Evolutionary conservation across 2,329 filamentous ascomycete genomes (phyloP).

Genomic region (Aspergillus jensenii): DNA sequence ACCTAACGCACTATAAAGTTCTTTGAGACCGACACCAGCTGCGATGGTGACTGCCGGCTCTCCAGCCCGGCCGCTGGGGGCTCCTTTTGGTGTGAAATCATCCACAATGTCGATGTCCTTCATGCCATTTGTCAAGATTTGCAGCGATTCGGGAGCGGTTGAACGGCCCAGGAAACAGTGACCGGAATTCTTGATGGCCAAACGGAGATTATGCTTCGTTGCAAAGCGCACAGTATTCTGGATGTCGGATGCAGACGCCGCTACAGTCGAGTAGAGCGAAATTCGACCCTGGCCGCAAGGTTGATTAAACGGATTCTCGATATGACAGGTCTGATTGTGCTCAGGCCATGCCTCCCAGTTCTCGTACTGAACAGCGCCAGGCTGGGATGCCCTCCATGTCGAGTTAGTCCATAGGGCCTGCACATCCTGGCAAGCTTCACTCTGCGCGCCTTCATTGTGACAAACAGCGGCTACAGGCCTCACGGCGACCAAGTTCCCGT

Average conservation of each 20-base stretch:
- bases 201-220: slow-evolving; percentile 18
- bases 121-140: slow-evolving; percentile 24
- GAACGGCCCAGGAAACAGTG: slow-evolving; percentile 19
- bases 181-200: slow-evolving; percentile 16
- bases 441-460: slow-evolving; percentile 17
- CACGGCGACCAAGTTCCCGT: slow-evolving; percentile 37
- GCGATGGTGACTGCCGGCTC: slow-evolving; percentile 49
- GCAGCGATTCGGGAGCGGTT: slow-evolving; percentile 34
- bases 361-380: slow-evolving; percentile 36
- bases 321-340: slow-evolving; percentile 37
- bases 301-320: slow-evolving; percentile 24
- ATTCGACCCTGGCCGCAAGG: slow-evolving; percentile 38
- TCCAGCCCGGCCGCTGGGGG: slow-evolving; percentile 18
- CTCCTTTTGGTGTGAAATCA: slow-evolving; percentile 11
- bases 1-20: slow-evolving; percentile 48
- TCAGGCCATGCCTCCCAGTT: slow-evolving; percentile 44
- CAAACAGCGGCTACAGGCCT: slow-evolving; percentile 34
- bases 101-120: slow-evolving; percentile 6
- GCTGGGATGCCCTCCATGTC: slow-evolving; percentile 36
- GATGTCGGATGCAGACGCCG: slow-evolving; percentile 32
- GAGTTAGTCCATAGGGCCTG: slow-evolving; percentile 25
- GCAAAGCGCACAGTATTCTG: slow-evolving; percentile 41
- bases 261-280: slow-evolving; percentile 38
- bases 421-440: slow-evolving; percentile 8
- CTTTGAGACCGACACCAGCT: slow-evolving; percentile 51